A percentile compares a stretch with the other conserved stretches of the same genome.
Evolutionary conservation across 495 filamentous ascomycete genomes (phyloP).

Genomic region (Tirmania nivea): DNA sequence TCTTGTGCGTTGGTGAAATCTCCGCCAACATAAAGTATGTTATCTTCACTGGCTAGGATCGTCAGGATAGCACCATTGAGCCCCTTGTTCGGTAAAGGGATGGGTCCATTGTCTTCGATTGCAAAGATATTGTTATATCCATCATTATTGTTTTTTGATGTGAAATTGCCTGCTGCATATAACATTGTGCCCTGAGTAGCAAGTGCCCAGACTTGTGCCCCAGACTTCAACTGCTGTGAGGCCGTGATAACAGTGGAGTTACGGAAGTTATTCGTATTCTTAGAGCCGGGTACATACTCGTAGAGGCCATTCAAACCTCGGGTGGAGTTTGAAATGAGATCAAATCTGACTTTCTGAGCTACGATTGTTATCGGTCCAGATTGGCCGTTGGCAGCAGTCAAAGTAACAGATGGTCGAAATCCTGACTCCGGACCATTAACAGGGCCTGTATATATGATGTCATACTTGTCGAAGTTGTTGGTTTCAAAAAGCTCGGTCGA

Average conservation of each 20-base stretch:
- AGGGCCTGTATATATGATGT: conserved; percentile 63
- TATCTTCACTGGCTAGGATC: conserved; percentile 37
- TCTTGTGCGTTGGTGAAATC: conserved; percentile 57
- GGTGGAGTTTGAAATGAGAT: conserved; percentile 37
- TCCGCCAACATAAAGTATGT: conserved; percentile 61
- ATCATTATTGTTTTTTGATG: conserved; percentile 23
- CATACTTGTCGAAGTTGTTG: conserved; percentile 86
- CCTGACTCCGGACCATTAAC: conserved; percentile 52
- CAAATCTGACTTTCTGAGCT: conserved; percentile 65
- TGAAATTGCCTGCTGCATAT: conserved; percentile 75
- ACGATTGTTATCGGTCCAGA: conserved; percentile 38
- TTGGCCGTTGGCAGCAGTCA: conserved; percentile 47
- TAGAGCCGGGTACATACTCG: conserved; percentile 54
- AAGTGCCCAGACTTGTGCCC: conserved; percentile 45
- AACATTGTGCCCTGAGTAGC: conserved; percentile 34
- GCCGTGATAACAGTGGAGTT: conserved; percentile 54
- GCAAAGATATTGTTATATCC: conserved; percentile 52
- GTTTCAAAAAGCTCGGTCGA: conserved; percentile 51
- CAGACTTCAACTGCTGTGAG: conserved; percentile 39
- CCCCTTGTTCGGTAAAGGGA: conserved; percentile 42
- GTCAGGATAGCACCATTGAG: conserved; percentile 58
- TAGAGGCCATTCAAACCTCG: conserved; percentile 70
- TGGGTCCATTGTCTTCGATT: conserved; percentile 39
- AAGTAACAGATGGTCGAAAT: conserved; percentile 64
- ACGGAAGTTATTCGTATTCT: conserved; percentile 39